Percentiles rank a stretch among this genome's conserved stretches.
phyloP scores from a whole-genome alignment of 108 stramenopile genomes.

The Discostella pseudostelligera region DNA sequence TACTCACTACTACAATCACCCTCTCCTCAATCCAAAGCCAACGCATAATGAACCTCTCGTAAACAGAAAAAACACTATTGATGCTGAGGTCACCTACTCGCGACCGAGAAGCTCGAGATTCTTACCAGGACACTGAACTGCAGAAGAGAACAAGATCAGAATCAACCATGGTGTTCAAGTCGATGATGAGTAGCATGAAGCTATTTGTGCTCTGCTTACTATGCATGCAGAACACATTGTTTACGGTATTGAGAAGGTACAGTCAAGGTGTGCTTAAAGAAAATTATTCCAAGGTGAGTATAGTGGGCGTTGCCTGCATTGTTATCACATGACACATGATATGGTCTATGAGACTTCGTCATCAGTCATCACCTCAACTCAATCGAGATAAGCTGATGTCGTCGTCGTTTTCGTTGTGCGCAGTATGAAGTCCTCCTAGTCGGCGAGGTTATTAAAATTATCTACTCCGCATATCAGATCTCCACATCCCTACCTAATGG shows the following conservation, averaged over 20 bases:
- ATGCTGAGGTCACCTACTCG: too few species aligned
- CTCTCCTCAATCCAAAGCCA: too few species aligned
- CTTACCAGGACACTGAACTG: constrained; percentile 3
- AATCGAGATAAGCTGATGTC: too few species aligned
- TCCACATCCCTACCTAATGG: constrained; percentile 41
- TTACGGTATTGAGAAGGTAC: constrained; percentile 87
- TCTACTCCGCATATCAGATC: constrained; percentile 62
- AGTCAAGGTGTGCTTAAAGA: constrained; percentile 80
- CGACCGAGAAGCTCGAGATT: too few species aligned
- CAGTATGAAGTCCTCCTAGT: constrained; percentile 78
- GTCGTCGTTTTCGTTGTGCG: constrained; percentile 3
- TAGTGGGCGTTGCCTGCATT: too few species aligned
- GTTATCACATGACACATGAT: too few species aligned
- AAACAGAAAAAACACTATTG: too few species aligned
- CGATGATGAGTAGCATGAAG: constrained; percentile 61
- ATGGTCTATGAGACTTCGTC: too few species aligned
- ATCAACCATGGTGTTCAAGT: constrained; percentile 18
- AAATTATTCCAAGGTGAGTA: constrained; percentile 77
- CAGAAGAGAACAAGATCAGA: constrained; percentile 27
- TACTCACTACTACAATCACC: too few species aligned
- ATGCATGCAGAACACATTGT: constrained; percentile 83
- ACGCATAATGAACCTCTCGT: too few species aligned
- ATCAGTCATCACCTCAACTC: too few species aligned
- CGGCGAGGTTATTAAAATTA: constrained; percentile 78
- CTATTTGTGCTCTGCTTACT: constrained; percentile 67